These are phyloP conservation scores for Kluyveromyces aestuarii DNA, from an alignment of 805 yeast species.

Conservation along the genomic window DNA sequence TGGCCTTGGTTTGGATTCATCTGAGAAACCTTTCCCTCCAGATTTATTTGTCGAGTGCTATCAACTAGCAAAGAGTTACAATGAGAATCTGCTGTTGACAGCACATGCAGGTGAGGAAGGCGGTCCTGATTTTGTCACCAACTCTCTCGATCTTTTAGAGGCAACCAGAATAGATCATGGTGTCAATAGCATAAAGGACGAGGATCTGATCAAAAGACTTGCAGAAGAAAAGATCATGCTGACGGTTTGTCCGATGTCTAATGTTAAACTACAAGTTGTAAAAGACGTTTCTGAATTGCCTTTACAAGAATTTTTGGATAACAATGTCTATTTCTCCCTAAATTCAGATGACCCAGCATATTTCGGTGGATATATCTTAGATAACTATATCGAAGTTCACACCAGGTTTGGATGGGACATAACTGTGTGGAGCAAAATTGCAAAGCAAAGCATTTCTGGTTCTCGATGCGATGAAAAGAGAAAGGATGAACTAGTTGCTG, in stretches of 20 bases:
- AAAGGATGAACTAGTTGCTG: constrained; percentile 34
- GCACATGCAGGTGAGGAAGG: constrained; percentile 93
- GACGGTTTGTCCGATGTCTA: constrained; percentile 71
- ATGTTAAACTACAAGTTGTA: constrained; percentile 68
- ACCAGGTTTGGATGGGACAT: constrained; percentile 48
- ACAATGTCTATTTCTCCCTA: constrained; percentile 60
- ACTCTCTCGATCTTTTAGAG: constrained; percentile 48
- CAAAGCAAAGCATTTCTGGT: constrained; percentile 57
- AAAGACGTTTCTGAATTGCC: constrained; percentile 61
- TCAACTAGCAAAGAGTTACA: constrained; percentile 35
- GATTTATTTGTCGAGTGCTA: constrained; percentile 58
- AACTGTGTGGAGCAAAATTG: constrained; percentile 55
- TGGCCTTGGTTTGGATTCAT: constrained; percentile 76
- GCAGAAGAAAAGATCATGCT: constrained; percentile 49
- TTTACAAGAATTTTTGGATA: constrained; percentile 47
- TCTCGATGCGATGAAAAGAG: constrained; percentile 66
- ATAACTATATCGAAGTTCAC: constrained; percentile 62
- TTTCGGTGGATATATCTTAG: constrained; percentile 77
- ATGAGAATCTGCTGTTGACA: constrained; percentile 52
- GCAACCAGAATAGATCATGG: constrained; percentile 79
- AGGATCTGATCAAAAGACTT: constrained; percentile 45
- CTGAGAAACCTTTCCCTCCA: constrained; percentile 75
- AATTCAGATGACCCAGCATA: constrained; percentile 79
- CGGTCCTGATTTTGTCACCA: constrained; percentile 55
- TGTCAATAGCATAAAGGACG: constrained; percentile 50